These are phyloP conservation scores for Erodium trifolium DNA, from an alignment of 441 rosid species.

Conservation along the genomic window DNA sequence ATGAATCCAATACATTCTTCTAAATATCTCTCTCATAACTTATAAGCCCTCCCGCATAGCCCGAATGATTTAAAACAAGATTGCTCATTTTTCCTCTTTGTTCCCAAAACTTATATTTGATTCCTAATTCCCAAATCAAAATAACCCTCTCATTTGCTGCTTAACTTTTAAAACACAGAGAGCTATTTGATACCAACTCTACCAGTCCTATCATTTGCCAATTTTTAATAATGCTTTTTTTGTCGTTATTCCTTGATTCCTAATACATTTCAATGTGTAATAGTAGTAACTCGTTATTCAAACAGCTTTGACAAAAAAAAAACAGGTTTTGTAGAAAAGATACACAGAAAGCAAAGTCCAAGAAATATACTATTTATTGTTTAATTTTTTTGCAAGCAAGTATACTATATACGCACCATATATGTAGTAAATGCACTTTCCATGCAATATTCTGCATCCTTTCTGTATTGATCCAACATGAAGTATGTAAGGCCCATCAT, in stretches of 20 bases:
- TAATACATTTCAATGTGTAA: not conserved
- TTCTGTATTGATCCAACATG: conserved; percentile 91
- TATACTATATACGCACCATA: conserved; percentile 43
- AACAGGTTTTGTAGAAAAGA: not conserved
- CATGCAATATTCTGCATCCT: conserved; percentile 96
- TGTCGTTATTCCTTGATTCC: not conserved
- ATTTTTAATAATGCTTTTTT: not conserved
- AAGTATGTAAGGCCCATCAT: conserved; percentile 94
- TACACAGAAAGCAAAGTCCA: not conserved
- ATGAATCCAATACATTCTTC: not conserved
- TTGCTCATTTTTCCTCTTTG: not conserved
- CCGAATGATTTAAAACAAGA: not conserved
- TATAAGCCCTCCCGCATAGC: not conserved
- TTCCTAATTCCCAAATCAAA: not conserved
- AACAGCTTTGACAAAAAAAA: not conserved
- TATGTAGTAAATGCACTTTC: conserved; percentile 92
- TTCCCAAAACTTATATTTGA: conserved; percentile 7
- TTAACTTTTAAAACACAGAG: not conserved
- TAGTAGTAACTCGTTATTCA: not conserved
- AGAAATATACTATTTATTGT: conserved; percentile 1
- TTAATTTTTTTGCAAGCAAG: conserved; percentile 16
- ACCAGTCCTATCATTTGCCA: not conserved
- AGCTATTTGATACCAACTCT: not conserved
- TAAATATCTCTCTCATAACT: not conserved
- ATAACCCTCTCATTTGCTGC: not conserved